Base-by-base conservation (phyloP, 148 eudicot species). In the Vaccinium corymbosum region DNA sequence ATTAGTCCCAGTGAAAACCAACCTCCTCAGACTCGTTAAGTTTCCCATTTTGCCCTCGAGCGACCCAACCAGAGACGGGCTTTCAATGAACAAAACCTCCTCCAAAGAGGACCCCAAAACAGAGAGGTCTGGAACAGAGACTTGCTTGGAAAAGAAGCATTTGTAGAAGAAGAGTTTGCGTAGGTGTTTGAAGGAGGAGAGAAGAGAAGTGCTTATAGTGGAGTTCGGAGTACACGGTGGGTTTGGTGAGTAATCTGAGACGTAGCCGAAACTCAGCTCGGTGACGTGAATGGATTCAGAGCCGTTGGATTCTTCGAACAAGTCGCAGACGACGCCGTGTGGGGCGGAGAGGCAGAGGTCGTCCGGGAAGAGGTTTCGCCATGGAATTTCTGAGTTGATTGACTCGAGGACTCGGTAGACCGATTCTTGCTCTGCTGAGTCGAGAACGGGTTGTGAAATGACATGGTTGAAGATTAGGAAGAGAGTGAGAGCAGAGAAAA, bases 291-390 rank as follows among this genome's bases (percentile, higher is more conserved):
- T 22, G 19, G 86, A 20, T 3, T 78, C 51, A 1, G 46, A 17
- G 83, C 53, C 61, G 81, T 29, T 49, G 79, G 46, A n/a, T 55
- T 76, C 71, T 17, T 79, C 76, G 83, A 90, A 90, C 82, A 82
- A 84, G 86, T 89, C 94, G 86, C 98, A 95, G 72, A 91, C 87
- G 85, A 95, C 90, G 84, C 96, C 98, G 89, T 95, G 98, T 20
- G 98, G 98, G 81, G 94, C 84, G 70, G 95, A 91, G 83, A 77
- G 74, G 79, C 98, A 95, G 82, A 94, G 91, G 84, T 95, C 98
- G 79, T 93, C 96, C 2, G 98, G 93, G 88, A 85, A 94, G 74
- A 92, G 88, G 1, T 88, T 13, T 0, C 96, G 93, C 95, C 95
- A 95, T 19, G 91, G 90, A 84, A 84, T 49, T 20, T 84, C 83